phyloP scores from a whole-genome alignment of 768 basidiomycete genomes.

The Daedaleopsis nitida region DNA sequence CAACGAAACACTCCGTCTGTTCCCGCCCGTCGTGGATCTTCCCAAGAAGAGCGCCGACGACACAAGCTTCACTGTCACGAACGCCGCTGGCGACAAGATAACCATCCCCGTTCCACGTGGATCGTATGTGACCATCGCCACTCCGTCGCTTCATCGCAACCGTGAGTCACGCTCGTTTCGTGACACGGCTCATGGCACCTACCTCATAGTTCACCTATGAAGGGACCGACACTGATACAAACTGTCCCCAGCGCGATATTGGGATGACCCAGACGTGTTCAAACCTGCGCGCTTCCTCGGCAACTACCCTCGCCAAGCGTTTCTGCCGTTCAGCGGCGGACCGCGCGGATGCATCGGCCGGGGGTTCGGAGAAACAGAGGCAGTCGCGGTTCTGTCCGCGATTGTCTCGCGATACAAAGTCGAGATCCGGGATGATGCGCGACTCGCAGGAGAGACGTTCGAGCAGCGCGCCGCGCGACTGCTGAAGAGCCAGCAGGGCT shows the following conservation, averaged over 20 bases:
- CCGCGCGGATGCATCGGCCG: slow-evolving; percentile 47
- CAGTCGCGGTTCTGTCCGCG: slow-evolving; percentile 49
- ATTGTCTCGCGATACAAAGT: slow-evolving; percentile 50
- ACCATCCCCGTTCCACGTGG: slow-evolving; percentile 31
- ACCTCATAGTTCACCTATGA: not conserved
- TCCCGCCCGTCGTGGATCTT: slow-evolving; percentile 30
- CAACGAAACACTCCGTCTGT: slow-evolving; percentile 38
- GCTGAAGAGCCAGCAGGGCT: slow-evolving; percentile 14
- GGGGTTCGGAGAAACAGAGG: slow-evolving; percentile 55
- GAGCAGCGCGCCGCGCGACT: slow-evolving; percentile 42
- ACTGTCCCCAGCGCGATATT: slow-evolving; percentile 35
- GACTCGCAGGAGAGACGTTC: slow-evolving; percentile 47
- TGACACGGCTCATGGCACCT: not conserved
- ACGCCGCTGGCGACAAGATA: slow-evolving; percentile 27
- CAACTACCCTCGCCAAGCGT: slow-evolving; percentile 58
- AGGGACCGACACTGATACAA: no score
- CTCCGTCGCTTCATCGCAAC: slow-evolving; percentile 35
- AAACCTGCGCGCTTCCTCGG: slow-evolving; percentile 48
- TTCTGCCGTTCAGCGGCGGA: slow-evolving; percentile 54
- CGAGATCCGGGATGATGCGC: slow-evolving; percentile 29
- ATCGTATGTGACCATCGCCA: slow-evolving; percentile 28
- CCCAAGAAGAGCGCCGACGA: slow-evolving; percentile 32
- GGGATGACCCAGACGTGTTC: slow-evolving; percentile 40
- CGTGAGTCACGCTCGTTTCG: slow-evolving; percentile 22
- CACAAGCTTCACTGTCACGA: slow-evolving; percentile 28